Evolutionary conservation across 78 protist genomes (phyloP).

Genomic region (Dictyostelium intermedium): DNA sequence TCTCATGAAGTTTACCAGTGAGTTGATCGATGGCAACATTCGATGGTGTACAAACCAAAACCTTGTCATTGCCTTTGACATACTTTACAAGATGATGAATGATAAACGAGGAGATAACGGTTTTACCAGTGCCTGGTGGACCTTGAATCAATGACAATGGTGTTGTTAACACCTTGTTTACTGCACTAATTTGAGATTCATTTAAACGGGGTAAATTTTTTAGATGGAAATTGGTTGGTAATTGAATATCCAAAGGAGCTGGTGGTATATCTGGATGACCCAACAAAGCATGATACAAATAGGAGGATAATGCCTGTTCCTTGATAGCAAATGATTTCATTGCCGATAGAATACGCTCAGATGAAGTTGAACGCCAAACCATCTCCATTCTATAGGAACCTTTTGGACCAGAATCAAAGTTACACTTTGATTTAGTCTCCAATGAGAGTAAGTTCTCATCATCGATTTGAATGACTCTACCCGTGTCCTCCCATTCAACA

Average conservation of each 20-base stretch:
- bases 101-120: slow-evolving; percentile 97
- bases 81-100: slow-evolving; percentile 95
- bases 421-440: slow-evolving; percentile 75
- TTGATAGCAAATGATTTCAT: slow-evolving; percentile 94
- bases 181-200: slow-evolving; percentile 94
- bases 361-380: slow-evolving; percentile 97
- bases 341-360: slow-evolving; percentile 94
- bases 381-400: slow-evolving; percentile 90
- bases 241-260: slow-evolving; percentile 3
- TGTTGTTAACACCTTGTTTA: slow-evolving; percentile 84
- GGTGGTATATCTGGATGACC: slow-evolving; percentile 94
- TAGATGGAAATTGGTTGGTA: slow-evolving; percentile 83
- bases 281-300: slow-evolving; percentile 93
- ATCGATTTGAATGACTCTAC: slow-evolving; percentile 83
- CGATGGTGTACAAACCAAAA: slow-evolving; percentile 98
- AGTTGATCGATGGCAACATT: slow-evolving; percentile 99
- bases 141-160: slow-evolving; percentile 98
- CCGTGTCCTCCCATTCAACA: slow-evolving; percentile 83
- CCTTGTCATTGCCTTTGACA: slow-evolving; percentile 80
- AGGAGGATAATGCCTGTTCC: slow-evolving; percentile 84
- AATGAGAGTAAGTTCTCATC: slow-evolving; percentile 87
- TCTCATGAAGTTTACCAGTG: slow-evolving; percentile 94
- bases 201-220: slow-evolving; percentile 93
- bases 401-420: not conserved
- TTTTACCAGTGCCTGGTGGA: slow-evolving; percentile 99